Base-by-base conservation (phyloP, 208 protist species). In the Wallacemonas sp. region DNA sequence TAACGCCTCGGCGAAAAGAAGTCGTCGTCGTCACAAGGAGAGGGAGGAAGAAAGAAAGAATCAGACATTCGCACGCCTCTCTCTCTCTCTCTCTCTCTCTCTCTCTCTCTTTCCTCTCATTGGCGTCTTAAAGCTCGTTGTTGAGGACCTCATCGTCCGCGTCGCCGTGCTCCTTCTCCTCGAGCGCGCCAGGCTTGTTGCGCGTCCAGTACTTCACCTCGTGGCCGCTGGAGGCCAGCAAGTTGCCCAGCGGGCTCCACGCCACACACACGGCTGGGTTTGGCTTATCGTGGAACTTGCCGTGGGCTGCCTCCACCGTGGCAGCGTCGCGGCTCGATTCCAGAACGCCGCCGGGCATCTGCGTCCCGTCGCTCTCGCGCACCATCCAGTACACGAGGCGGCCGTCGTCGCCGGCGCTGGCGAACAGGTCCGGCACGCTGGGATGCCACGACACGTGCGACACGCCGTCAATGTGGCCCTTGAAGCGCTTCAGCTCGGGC, bases 151-250 rank as follows among this genome's bases (percentile, higher is more conserved):
- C 82, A 5, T 87, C 81, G 52, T 91, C 79, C 25, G 72, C 84
- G 8, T 41, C 44, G 1, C 83, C 85, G 20, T 82, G 84, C 70
- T 93, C 85, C 64, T 80, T 79, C 75, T 96, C 90, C 67, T 92
- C 90, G 57, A 91, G 69, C 50, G 90, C 90, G 12, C 91, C 91
- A 2, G 91, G 91, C 61, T 91, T 92, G 54, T 93, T 94, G 28
- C 91, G 80, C 28, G 75, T 80, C 91, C 91, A 96, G 75, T 92
- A 93, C 73, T 93, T 92, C 45, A 96, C 86, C 70, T 96, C 86
- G 10, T 76, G 72, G 2, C 84, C 79, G 46, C 86, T 86, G 1
- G 91, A 90, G 5, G 88, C 84, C 14, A 96, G 75, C 26, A 96
- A 25, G 68, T 91, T 87, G 33, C 91, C 91, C 52, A 92, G 77